Evolutionary conservation across 2,329 filamentous ascomycete genomes (phyloP).

Genomic region (Parastagonospora nodorum): DNA sequence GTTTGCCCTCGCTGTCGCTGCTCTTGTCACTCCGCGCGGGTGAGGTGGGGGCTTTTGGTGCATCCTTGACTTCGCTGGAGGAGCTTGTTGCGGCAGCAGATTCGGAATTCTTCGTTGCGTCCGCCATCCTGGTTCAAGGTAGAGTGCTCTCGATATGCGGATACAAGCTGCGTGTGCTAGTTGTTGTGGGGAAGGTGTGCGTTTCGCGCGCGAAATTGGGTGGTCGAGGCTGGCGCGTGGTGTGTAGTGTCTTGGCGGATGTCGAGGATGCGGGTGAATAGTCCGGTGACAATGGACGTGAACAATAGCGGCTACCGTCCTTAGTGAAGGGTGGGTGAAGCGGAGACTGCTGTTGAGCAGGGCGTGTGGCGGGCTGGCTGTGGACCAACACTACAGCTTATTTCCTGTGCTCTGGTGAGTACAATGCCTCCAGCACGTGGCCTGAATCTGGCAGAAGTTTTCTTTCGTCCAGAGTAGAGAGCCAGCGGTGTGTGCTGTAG

Average conservation of each 20-base stretch:
- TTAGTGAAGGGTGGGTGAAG: constrained; percentile 10
- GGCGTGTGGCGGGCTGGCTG: constrained; percentile 17
- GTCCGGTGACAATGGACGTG: neutral
- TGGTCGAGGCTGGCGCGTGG: neutral
- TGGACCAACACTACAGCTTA: constrained; percentile 2
- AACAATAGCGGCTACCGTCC: constrained; percentile 11
- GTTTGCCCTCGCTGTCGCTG: constrained; percentile 58
- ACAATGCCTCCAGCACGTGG: neutral
- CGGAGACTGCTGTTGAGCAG: constrained; percentile 17
- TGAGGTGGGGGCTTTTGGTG: constrained; percentile 25
- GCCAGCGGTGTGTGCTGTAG: neutral
- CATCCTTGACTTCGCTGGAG: constrained; percentile 12
- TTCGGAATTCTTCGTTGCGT: constrained; percentile 28
- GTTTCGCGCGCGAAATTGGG: neutral
- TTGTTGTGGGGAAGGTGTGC: neutral
- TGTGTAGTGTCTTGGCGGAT: neutral
- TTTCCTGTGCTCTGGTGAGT: neutral
- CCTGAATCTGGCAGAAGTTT: constrained; percentile 1
- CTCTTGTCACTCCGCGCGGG: constrained; percentile 48
- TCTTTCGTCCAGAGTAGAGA: neutral
- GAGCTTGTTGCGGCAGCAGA: constrained; percentile 12
- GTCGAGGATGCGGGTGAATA: neutral
- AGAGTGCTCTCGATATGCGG: no score
- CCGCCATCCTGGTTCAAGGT: constrained; percentile 21
- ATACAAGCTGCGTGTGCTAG: neutral